A percentile compares a stretch with the other conserved stretches of the same genome.
phyloP scores from a whole-genome alignment of 2,329 filamentous ascomycete genomes.

The Pseudogymnoascus sp. region DNA sequence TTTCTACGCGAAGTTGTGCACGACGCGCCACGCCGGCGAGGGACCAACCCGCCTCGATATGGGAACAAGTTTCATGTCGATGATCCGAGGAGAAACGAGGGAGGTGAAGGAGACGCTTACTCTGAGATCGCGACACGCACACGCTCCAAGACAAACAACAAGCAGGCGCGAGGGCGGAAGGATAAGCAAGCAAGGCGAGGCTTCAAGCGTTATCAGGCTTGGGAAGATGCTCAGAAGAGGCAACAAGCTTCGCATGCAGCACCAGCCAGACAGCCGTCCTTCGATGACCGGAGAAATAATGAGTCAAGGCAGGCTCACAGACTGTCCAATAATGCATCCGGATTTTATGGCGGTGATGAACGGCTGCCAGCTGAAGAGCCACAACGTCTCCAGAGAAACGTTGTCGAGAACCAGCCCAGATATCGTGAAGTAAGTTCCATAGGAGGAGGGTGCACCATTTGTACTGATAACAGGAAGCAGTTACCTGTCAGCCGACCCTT shows the following conservation, averaged over 20 bases:
- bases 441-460: neutral
- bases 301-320: neutral
- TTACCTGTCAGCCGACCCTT: neutral
- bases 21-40: neutral
- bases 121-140: constrained; percentile 19
- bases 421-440: neutral
- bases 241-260: constrained; percentile 13
- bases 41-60: neutral
- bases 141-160: constrained; percentile 16
- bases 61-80: neutral
- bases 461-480: constrained; percentile 4
- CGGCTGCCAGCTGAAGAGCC: neutral
- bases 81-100: constrained; percentile 2
- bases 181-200: constrained; percentile 25
- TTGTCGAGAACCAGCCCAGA: neutral
- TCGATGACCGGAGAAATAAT: neutral
- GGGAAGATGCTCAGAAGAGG: constrained; percentile 27
- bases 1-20: constrained; percentile 11
- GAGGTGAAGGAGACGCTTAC: neutral
- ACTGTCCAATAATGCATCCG: neutral
- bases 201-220: constrained; percentile 31
- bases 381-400: neutral
- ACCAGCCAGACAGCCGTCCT: neutral
- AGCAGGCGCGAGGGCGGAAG: constrained; percentile 7
- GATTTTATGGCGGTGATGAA: neutral